Conservation (phyloP, 768 basidiomycete species). For the Kwoniella heveanensis region DNA sequence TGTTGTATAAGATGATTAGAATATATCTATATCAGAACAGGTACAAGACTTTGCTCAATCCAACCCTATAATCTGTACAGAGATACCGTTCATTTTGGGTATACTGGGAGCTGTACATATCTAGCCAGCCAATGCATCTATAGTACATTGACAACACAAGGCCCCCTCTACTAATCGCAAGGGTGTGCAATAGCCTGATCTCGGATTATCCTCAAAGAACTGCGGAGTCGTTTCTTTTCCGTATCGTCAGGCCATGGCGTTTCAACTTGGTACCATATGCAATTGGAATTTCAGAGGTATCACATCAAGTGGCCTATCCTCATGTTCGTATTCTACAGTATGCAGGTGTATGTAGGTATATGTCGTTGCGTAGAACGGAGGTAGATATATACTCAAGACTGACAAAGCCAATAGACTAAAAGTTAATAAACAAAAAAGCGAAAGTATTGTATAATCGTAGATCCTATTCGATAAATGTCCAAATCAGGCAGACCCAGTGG, state of each 20-base stretch:
- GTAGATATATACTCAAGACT: neutral
- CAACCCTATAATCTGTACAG: neutral
- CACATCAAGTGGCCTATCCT: constrained; percentile 13
- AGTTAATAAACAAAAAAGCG: neutral
- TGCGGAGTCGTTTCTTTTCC: no score
- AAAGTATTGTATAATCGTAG: neutral
- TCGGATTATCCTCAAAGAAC: no score
- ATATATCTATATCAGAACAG: neutral
- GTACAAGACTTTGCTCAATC: no score
- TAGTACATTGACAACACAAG: neutral
- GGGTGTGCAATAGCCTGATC: no score
- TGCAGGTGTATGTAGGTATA: constrained; percentile 10
- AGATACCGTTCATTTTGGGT: neutral
- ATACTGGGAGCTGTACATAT: neutral
- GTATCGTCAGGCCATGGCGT: no score
- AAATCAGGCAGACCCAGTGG: neutral
- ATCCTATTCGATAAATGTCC: neutral
- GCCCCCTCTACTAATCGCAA: no score
- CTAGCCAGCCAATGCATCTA: neutral
- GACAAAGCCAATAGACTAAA: neutral
- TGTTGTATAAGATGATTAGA: neutral
- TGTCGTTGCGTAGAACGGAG: neutral
- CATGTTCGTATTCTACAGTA: neutral
- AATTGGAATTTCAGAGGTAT: neutral
- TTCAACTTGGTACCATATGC: no score